A percentile compares a stretch with the other conserved stretches of the same genome.
These are phyloP conservation scores for Psilocybe cyanescens DNA, from an alignment of 768 basidiomycete genomes.

Conservation along the genomic window DNA sequence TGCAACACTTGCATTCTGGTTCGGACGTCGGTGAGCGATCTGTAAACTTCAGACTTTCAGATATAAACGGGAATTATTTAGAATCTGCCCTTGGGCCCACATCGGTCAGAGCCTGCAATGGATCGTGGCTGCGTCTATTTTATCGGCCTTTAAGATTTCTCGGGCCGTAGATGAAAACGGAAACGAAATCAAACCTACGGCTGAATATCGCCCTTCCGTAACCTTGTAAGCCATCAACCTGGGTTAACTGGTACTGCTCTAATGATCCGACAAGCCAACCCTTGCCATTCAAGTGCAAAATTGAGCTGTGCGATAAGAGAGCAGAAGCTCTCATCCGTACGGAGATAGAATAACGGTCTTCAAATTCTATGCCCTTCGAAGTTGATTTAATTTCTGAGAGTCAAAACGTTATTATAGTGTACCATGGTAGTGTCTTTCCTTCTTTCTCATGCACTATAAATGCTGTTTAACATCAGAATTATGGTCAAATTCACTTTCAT, in stretches of 20 bases:
- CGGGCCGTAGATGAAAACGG: constrained; percentile 29
- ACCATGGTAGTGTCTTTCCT: neutral
- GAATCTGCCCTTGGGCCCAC: constrained; percentile 23
- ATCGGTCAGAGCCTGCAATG: constrained; percentile 30
- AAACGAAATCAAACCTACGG: constrained; percentile 19
- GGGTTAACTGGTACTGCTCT: neutral
- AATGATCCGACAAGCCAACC: neutral
- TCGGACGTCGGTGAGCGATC: constrained; percentile 36
- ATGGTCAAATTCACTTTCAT: neutral
- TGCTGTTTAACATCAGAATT: neutral
- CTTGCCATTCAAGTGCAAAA: neutral
- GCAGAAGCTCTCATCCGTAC: neutral
- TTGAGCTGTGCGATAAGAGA: neutral
- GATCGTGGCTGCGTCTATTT: constrained; percentile 31
- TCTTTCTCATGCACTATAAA: too few species aligned
- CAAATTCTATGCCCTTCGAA: neutral
- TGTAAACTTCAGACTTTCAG: neutral
- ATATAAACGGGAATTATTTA: neutral
- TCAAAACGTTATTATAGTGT: neutral
- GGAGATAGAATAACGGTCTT: neutral
- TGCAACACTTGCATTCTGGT: constrained; percentile 36
- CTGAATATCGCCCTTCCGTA: constrained; percentile 20
- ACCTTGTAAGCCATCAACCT: constrained; percentile 18
- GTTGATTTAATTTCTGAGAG: neutral
- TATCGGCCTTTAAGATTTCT: constrained; percentile 34